phyloP scores from a whole-genome alignment of 495 filamentous ascomycete species.

The Hypoxylon perforatum region DNA sequence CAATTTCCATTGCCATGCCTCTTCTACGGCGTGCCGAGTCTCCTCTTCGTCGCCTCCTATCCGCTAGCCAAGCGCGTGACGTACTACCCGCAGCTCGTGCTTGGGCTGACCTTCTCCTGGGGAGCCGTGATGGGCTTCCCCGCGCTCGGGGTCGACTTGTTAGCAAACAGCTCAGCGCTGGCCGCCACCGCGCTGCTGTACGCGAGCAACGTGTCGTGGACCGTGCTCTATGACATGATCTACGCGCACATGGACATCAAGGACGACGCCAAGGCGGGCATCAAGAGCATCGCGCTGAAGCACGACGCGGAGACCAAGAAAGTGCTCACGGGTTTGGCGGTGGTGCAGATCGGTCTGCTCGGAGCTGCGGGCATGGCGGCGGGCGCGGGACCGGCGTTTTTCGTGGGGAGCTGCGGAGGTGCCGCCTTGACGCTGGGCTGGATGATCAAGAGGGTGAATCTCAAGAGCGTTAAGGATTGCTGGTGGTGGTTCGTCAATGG shows the following conservation, averaged over 20 bases:
- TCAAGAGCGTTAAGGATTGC: conserved; percentile 86
- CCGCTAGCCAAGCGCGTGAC: conserved; percentile 94
- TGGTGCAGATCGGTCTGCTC: conserved; percentile 80
- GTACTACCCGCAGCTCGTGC: conserved; percentile 91
- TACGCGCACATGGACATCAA: conserved; percentile 99
- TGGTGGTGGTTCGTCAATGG: conserved; percentile 95
- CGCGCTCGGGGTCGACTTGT: conserved; percentile 84
- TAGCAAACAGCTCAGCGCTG: conserved; percentile 71
- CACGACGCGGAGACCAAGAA: conserved; percentile 90
- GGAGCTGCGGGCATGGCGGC: conserved; percentile 77
- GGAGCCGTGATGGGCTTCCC: conserved; percentile 97
- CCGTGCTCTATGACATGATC: conserved; percentile 96
- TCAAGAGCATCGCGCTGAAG: conserved; percentile 93
- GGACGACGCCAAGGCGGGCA: conserved; percentile 90
- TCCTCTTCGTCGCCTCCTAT: conserved; percentile 84
- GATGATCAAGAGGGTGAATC: conserved; percentile 89
- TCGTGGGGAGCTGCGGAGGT: conserved; percentile 84
- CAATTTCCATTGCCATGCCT: conserved; percentile 88
- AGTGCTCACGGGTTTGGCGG: conserved; percentile 79
- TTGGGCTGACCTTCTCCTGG: conserved; percentile 96
- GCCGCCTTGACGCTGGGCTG: conserved; percentile 77
- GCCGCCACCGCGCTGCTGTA: conserved; percentile 80
- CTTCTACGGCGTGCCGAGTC: conserved; percentile 86
- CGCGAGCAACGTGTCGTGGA: conserved; percentile 90
- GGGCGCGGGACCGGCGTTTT: conserved; percentile 87